Percentiles rank a stretch among this genome's conserved stretches.
phyloP scores from a whole-genome alignment of 106 monocot genomes.

The Dendrobium catenatum region DNA sequence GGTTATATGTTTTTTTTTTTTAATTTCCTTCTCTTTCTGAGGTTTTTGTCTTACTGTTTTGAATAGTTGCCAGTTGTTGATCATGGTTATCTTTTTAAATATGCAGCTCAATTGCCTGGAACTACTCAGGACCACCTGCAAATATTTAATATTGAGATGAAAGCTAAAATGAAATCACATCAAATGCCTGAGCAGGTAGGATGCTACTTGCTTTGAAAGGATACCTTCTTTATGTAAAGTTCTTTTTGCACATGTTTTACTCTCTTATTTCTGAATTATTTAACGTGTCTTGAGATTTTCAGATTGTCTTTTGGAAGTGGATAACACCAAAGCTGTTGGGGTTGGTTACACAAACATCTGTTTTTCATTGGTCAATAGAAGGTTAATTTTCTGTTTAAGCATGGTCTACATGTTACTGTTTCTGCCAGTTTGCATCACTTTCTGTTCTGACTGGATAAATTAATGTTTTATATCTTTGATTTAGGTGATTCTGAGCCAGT shows the following conservation, averaged over 20 bases:
- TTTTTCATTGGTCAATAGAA: conserved; percentile 95
- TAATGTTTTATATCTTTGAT: conserved; percentile 1
- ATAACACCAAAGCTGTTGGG: conserved; percentile 89
- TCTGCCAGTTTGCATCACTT: neutral
- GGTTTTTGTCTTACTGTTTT: neutral
- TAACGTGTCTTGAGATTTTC: neutral
- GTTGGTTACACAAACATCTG: conserved; percentile 85
- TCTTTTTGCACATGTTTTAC: neutral
- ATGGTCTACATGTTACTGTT: neutral
- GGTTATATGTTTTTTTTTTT: neutral
- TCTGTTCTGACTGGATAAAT: neutral
- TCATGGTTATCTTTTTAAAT: conserved; percentile 1
- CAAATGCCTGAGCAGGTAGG: conserved; percentile 97
- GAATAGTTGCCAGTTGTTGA: neutral
- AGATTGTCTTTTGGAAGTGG: conserved; percentile 99
- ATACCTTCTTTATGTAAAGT: neutral
- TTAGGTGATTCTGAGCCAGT: conserved; percentile 81
- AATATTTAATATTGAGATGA: conserved; percentile 90
- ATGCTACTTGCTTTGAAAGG: neutral
- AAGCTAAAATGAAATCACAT: conserved; percentile 88
- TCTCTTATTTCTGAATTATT: neutral
- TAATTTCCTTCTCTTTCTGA: neutral
- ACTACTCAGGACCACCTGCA: conserved; percentile 92
- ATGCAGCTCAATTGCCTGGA: conserved; percentile 84
- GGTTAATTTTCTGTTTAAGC: conserved; percentile 24